Evolutionary conservation across 768 basidiomycete species (phyloP), one percentile per base, ranked within the genome.

Genomic region (Termitomyces eurrhizus): DNA sequence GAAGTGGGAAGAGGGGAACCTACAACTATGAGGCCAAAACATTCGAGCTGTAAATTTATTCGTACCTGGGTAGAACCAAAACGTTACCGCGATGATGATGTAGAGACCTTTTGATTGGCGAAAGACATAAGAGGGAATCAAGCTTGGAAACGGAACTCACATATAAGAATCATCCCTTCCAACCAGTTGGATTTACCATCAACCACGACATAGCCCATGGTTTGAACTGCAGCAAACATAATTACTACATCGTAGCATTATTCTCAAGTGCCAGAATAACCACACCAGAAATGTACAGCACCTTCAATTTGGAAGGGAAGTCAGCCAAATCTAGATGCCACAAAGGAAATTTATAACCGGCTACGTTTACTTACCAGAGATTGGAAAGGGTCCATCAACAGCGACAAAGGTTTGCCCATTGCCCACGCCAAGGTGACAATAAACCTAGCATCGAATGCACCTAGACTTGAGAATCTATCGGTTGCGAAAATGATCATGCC

Each of bases 341-440:
- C 44, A 18, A 9, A n/a, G 9, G n/a, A 50, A n/a, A 24, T 7
- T 14, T 12, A 6, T 21, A n/a, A 42, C 21, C 21, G 32, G 11
- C 26, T 67, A 70, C 53, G 78, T n/a, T 65, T 45, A 86, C 70
- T 61, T 54, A 72, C 85, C 49, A 95, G 77, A 1, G 90, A 89
- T 75, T 95, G 91, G 69, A 90, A 95, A 2, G 93, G 90, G 70
- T 96, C 95, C 67, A 96, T 95, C 39, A 95, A 78, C 57, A 95
- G 77, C 16, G 86, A 87, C 56, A 91, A 69, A 11, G 91, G 90
- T 68, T 93, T 94, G 57, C 86, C 87, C 52, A 95, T 75, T 26
- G 83, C 83, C 94, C 93, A 97, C 4, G 80, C 92, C 8, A 96
- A 77, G 9, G 79, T 79, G 35, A 92, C 83, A 64, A 91, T 88